phyloP scores from a whole-genome alignment of 495 filamentous ascomycete species.

The Aspergillus haitiensis region DNA sequence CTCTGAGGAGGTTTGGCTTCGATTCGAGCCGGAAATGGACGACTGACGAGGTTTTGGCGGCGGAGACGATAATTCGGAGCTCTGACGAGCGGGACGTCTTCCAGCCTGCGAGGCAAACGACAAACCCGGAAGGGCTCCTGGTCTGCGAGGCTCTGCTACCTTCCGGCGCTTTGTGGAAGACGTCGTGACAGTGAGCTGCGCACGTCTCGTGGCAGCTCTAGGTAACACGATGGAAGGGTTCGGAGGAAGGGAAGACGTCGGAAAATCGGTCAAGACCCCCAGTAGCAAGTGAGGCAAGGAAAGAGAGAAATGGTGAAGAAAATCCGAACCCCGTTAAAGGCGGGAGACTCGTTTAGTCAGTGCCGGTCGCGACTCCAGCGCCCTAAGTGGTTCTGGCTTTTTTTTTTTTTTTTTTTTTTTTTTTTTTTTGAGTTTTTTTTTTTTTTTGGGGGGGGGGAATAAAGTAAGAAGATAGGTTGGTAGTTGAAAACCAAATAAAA shows the following conservation, averaged over 20 bases:
- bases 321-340: slow-evolving; percentile 4
- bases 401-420: too few relatives aligned
- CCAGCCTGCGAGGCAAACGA: slow-evolving; percentile 41
- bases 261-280: slow-evolving; percentile 12
- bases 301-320: slow-evolving; percentile 4
- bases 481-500: too few relatives aligned
- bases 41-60: slow-evolving; percentile 30
- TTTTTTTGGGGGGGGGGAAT: neutral
- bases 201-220: slow-evolving; percentile 51
- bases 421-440: too few relatives aligned
- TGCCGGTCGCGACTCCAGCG: neutral
- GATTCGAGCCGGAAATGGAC: slow-evolving; percentile 35
- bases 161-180: slow-evolving; percentile 90
- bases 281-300: slow-evolving; percentile 1
- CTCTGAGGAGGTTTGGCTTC: slow-evolving; percentile 37
- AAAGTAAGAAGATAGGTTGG: too few relatives aligned
- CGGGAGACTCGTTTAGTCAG: slow-evolving; percentile 12
- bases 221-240: slow-evolving; percentile 30
- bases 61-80: slow-evolving; percentile 28
- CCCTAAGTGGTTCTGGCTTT: neutral
- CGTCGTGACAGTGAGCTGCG: slow-evolving; percentile 82
- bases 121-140: slow-evolving; percentile 30
- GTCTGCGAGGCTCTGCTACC: slow-evolving; percentile 60
- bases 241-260: slow-evolving; percentile 8
- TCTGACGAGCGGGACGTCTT: slow-evolving; percentile 44